These are phyloP conservation scores for Umbelopsis vinacea DNA, from an alignment of 192 early-diverging fungal genomes.

Conservation along the genomic window DNA sequence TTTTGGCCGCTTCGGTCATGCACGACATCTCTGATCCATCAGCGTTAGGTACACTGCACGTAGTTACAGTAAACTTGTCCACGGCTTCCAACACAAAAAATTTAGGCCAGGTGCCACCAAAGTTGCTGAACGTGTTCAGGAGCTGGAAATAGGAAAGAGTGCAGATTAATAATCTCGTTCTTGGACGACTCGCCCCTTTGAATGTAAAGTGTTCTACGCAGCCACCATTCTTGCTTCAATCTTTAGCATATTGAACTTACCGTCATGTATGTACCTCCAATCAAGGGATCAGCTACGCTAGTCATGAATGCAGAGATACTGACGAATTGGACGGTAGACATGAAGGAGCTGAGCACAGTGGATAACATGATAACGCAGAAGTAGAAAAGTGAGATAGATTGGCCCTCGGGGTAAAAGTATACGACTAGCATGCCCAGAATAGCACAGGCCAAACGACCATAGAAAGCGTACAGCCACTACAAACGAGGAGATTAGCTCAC, in stretches of 20 bases:
- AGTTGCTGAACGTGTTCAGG: conserved; percentile 93
- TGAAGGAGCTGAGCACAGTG: conserved; percentile 85
- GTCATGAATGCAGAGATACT: conserved; percentile 95
- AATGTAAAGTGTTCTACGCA: too few species aligned
- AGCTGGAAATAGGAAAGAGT: conserved; percentile 45
- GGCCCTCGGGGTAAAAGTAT: conserved; percentile 71
- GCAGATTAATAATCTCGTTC: neutral
- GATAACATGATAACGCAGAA: conserved; percentile 80
- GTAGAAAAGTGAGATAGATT: conserved; percentile 64
- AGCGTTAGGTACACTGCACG: conserved; percentile 60
- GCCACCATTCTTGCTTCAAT: too few species aligned
- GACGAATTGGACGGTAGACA: conserved; percentile 95
- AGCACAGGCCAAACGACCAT: conserved; percentile 81
- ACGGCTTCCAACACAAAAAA: conserved; percentile 93
- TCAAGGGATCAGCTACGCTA: conserved; percentile 92
- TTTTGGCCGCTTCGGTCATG: conserved; percentile 62
- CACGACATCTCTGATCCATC: conserved; percentile 61
- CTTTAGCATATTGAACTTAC: conserved; percentile 38
- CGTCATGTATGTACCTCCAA: conserved; percentile 91
- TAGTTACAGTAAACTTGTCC: conserved; percentile 85
- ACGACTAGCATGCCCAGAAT: conserved; percentile 86
- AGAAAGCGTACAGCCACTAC: conserved; percentile 92
- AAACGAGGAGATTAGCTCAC: neutral
- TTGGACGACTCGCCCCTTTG: too few species aligned
- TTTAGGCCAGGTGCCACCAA: conserved; percentile 97